These are phyloP conservation scores for Acacia melanoxylon DNA, from an alignment of 306 rosid species.

Conservation along the genomic window DNA sequence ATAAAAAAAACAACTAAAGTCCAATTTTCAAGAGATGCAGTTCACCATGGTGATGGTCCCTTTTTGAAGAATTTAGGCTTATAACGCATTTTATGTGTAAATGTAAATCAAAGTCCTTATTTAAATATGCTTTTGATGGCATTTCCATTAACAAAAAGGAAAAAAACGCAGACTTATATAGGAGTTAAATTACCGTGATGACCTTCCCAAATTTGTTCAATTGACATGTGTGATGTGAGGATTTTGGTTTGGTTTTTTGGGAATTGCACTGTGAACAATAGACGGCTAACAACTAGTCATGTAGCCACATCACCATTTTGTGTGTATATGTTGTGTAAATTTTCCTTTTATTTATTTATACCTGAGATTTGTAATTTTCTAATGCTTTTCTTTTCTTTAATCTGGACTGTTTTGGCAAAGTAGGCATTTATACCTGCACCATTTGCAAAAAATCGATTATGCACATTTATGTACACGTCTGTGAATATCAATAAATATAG, in stretches of 20 bases:
- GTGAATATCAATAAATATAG: too few species aligned
- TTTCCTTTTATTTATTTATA: background rate
- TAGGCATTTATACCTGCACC: background rate
- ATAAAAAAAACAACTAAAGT: background rate
- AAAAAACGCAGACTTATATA: background rate
- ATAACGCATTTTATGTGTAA: background rate
- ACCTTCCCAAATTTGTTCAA: background rate
- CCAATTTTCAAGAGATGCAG: background rate
- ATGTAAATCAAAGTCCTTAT: background rate
- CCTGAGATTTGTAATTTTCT: constrained; percentile 48
- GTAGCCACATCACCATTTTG: constrained; percentile 38
- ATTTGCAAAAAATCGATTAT: too few species aligned
- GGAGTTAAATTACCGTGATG: background rate
- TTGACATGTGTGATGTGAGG: background rate
- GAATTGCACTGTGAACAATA: constrained; percentile 28
- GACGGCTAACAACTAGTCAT: constrained; percentile 62
- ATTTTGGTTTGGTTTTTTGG: background rate
- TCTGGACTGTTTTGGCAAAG: constrained; percentile 23
- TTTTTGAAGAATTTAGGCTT: background rate
- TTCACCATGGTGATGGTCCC: background rate
- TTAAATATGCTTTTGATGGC: background rate
- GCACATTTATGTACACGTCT: too few species aligned
- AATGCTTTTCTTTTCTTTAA: constrained; percentile 38
- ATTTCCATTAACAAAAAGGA: background rate
- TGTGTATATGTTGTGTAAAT: constrained; percentile 61